Evolutionary conservation across 2,329 filamentous ascomycete species (phyloP).

Genomic region (Cladosporium sp.): DNA sequence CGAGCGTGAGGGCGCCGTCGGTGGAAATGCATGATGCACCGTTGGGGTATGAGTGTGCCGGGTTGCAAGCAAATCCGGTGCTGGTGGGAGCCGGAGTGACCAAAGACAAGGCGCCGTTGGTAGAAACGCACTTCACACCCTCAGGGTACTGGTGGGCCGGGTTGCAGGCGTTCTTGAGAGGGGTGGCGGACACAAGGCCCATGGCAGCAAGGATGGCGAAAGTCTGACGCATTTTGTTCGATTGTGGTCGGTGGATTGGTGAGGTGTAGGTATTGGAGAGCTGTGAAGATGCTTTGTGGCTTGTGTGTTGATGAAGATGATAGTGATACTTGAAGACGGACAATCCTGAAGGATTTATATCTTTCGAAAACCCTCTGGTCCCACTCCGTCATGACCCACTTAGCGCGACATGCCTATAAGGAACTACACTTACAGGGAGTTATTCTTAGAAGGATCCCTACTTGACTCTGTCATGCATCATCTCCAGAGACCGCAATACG

Average conservation of each 20-base stretch:
- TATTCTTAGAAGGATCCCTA: background rate
- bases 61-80: slow-evolving; percentile 19
- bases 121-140: slow-evolving; percentile 17
- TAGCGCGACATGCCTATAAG: background rate
- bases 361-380: background rate
- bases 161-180: slow-evolving; percentile 23
- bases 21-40: slow-evolving; percentile 20
- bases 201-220: slow-evolving; percentile 21
- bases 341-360: background rate
- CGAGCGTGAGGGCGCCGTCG: slow-evolving; percentile 17
- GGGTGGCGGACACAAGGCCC: slow-evolving; percentile 32
- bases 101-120: slow-evolving; percentile 16
- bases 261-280: background rate
- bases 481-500: background rate
- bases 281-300: background rate
- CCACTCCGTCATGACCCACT: background rate
- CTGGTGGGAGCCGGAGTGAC: slow-evolving; percentile 14
- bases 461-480: background rate
- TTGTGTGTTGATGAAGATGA: background rate
- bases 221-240: slow-evolving; percentile 1
- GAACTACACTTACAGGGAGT: background rate
- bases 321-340: background rate
- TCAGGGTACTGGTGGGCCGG: slow-evolving; percentile 20
- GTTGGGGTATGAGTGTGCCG: slow-evolving; percentile 21
- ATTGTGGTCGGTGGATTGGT: background rate